A percentile compares a stretch with the other conserved stretches of the same genome.
Evolutionary conservation across 2,329 filamentous ascomycete genomes (phyloP).

Genomic region (Nothophoma quercina): DNA sequence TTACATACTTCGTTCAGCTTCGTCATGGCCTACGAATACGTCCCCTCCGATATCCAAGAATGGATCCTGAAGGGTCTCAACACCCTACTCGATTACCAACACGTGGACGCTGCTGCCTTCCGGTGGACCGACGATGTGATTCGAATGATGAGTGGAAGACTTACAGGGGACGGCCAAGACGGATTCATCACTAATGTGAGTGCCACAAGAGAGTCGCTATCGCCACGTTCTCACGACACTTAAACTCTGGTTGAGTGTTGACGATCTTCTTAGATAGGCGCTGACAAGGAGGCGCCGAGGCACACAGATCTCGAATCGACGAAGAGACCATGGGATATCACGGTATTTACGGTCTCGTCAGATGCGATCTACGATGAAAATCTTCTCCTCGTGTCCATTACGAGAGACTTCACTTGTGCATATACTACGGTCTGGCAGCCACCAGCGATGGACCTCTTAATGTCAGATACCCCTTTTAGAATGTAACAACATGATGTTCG

Average conservation of each 20-base stretch:
- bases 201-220: slow-evolving; percentile 17
- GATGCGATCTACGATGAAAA: background rate
- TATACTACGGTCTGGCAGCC: slow-evolving; percentile 15
- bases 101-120: slow-evolving; percentile 29
- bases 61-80: slow-evolving; percentile 42
- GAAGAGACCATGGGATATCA: slow-evolving; percentile 8
- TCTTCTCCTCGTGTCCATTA: slow-evolving; percentile 7
- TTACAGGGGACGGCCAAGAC: slow-evolving; percentile 38
- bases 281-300: background rate
- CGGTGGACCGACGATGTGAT: slow-evolving; percentile 41
- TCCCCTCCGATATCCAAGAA: slow-evolving; percentile 29
- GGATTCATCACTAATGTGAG: slow-evolving; percentile 29
- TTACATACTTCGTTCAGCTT: slow-evolving; percentile 43
- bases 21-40: slow-evolving; percentile 44
- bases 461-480: slow-evolving; percentile 16
- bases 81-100: slow-evolving; percentile 36
- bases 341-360: background rate
- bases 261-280: slow-evolving; percentile 11
- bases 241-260: slow-evolving; percentile 22
- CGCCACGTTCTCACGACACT: slow-evolving; percentile 16
- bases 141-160: slow-evolving; percentile 33
- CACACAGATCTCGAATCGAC: background rate
- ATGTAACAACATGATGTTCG: background rate
- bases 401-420: slow-evolving; percentile 10
- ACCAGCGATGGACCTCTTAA: background rate